phyloP scores from a whole-genome alignment of 352 stramenopile genomes.

The Phytopythium sindhum region DNA sequence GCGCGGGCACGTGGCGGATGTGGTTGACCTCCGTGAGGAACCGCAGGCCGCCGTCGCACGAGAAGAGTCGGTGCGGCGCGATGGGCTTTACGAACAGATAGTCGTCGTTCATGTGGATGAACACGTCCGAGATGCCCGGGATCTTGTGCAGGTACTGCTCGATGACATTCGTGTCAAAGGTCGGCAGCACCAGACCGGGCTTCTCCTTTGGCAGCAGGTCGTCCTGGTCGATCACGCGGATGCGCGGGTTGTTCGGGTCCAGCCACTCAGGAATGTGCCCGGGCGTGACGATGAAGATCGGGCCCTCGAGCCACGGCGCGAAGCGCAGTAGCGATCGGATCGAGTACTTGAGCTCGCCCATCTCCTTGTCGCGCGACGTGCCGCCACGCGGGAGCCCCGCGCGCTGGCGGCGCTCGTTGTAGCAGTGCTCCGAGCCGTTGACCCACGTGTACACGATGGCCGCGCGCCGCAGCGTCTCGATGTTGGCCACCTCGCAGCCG shows the following conservation, averaged over 20 bases:
- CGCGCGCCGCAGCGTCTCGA: constrained; percentile 53
- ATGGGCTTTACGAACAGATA: constrained; percentile 87
- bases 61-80: constrained; percentile 79
- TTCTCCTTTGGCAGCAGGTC: constrained; percentile 55
- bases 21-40: constrained; percentile 83
- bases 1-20: constrained; percentile 66
- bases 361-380: constrained; percentile 76
- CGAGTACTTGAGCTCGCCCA: constrained; percentile 87
- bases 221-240: constrained; percentile 75
- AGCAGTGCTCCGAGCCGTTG: constrained; percentile 77
- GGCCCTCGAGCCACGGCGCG: constrained; percentile 69
- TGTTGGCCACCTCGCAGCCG: constrained; percentile 70
- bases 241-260: constrained; percentile 60
- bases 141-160: constrained; percentile 88
- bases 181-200: constrained; percentile 44
- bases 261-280: constrained; percentile 83
- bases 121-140: constrained; percentile 79
- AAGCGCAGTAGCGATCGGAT: constrained; percentile 79
- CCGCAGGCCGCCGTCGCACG: constrained; percentile 68
- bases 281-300: constrained; percentile 82
- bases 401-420: constrained; percentile 55
- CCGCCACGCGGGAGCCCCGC: constrained; percentile 55
- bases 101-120: constrained; percentile 90
- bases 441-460: constrained; percentile 88
- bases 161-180: constrained; percentile 83